Evolutionary conservation across 2,329 filamentous ascomycete species (phyloP).

Genomic region (Paecilomyces dactylethromorphus): DNA sequence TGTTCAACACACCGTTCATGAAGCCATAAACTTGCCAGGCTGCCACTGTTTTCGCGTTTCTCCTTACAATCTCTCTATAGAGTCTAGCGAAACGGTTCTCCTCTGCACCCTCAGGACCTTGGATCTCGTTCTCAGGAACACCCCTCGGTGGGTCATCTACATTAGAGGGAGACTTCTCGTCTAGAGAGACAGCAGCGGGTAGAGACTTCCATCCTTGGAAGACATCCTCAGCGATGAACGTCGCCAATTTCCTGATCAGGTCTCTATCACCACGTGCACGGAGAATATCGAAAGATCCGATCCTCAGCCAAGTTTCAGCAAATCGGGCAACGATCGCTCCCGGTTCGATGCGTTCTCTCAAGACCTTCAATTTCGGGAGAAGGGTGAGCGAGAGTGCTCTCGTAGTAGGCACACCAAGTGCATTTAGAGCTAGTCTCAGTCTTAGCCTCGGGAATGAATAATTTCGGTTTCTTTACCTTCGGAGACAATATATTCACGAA

Average conservation of each 20-base stretch:
- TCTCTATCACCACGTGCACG: slow-evolving; percentile 72
- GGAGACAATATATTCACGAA: slow-evolving; percentile 88
- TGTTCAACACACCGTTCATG: slow-evolving; percentile 97
- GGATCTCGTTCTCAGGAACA: slow-evolving; percentile 51
- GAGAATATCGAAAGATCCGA: slow-evolving; percentile 95
- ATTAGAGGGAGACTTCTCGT: slow-evolving; percentile 31
- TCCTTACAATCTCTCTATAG: slow-evolving; percentile 77
- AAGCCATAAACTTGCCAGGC: slow-evolving; percentile 98
- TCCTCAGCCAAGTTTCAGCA: slow-evolving; percentile 81
- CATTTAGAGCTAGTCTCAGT: slow-evolving; percentile 54
- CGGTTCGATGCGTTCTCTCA: slow-evolving; percentile 75
- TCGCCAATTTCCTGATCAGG: slow-evolving; percentile 66
- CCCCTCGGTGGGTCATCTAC: slow-evolving; percentile 44
- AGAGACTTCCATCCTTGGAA: slow-evolving; percentile 83
- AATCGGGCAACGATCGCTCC: slow-evolving; percentile 90
- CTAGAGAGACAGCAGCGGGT: slow-evolving; percentile 49
- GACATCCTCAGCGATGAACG: slow-evolving; percentile 81
- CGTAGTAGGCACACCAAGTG: slow-evolving; percentile 78
- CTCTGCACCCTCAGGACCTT: slow-evolving; percentile 61
- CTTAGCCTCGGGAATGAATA: neutral
- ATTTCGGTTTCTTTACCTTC: slow-evolving; percentile 50
- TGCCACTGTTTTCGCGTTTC: slow-evolving; percentile 83
- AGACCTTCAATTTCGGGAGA: slow-evolving; percentile 64
- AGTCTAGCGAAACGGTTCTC: slow-evolving; percentile 84
- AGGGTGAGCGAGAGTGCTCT: slow-evolving; percentile 77